Percentiles rank a stretch among this genome's conserved stretches.
phyloP scores from a whole-genome alignment of 2,329 filamentous ascomycete genomes.

The Penicillium sp. region DNA sequence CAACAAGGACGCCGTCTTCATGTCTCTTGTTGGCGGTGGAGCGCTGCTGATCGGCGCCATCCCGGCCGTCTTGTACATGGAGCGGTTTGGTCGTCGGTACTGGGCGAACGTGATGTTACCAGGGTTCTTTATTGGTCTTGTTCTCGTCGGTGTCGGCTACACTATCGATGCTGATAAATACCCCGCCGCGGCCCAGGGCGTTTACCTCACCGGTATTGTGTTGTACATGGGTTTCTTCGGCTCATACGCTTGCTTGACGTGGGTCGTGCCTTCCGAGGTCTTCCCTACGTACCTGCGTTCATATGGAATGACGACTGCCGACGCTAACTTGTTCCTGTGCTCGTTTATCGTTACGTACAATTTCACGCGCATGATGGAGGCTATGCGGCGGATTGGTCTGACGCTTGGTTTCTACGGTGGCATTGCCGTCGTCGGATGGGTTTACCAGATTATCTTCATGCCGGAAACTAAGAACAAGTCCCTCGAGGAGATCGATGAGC shows the following conservation, averaged over 20 bases:
- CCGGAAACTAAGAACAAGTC: slow-evolving; percentile 69
- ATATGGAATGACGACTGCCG: slow-evolving; percentile 71
- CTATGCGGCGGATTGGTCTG: slow-evolving; percentile 65
- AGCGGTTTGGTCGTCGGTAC: slow-evolving; percentile 68
- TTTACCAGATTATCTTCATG: slow-evolving; percentile 74
- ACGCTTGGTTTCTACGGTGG: slow-evolving; percentile 71
- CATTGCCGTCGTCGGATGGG: slow-evolving; percentile 66
- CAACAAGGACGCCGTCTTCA: slow-evolving; percentile 58
- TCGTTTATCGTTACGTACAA: slow-evolving; percentile 75
- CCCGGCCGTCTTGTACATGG: slow-evolving; percentile 68
- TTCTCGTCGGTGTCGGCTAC: slow-evolving; percentile 65
- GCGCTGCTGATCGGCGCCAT: slow-evolving; percentile 66
- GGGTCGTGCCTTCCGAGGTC: slow-evolving; percentile 66
- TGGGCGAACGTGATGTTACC: slow-evolving; percentile 72
- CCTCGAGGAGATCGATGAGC: slow-evolving; percentile 68
- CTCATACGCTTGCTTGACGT: slow-evolving; percentile 62
- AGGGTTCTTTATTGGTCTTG: slow-evolving; percentile 66
- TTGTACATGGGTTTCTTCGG: slow-evolving; percentile 69
- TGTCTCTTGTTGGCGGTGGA: slow-evolving; percentile 70
- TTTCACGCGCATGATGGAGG: slow-evolving; percentile 66
- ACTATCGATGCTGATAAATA: slow-evolving; percentile 51
- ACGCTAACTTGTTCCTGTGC: slow-evolving; percentile 65
- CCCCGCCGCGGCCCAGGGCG: slow-evolving; percentile 51
- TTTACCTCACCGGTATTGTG: slow-evolving; percentile 60
- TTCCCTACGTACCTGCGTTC: slow-evolving; percentile 70